Evolutionary conservation across 1,284 basidiomycete genomes (phyloP), one percentile per base, ranked within the genome.

Genomic region (Papiliotrema laurentii): DNA sequence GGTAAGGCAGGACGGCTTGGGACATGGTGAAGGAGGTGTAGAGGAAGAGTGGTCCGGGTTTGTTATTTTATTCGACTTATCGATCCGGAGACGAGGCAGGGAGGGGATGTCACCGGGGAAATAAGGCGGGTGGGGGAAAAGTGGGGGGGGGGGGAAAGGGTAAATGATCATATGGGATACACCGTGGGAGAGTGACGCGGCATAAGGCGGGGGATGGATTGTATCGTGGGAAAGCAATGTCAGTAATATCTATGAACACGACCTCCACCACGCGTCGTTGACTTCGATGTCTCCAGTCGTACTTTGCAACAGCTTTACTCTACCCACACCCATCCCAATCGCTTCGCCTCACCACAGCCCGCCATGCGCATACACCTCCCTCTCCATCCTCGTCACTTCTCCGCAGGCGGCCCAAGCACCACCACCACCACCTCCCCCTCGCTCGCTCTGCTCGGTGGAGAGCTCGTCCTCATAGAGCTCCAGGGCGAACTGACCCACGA

Each of bases 1-100:
- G 87, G 70, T 88, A 87, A 2, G 85, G 85, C 2, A 89, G 77
- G 30, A 69, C 71, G 19, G 69, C 64, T 13, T 18, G 10, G 14
- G 27, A 9, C 57, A 53, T 53, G 43, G 26, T 49, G 36, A 40
- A 11, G 24, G 24, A 37, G 11, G 35, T 41, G 19, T 10, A 25
- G n/a, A n/a, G n/a, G n/a, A n/a, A n/a, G n/a, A n/a, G n/a, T n/a
- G n/a, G n/a, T n/a, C n/a, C n/a, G n/a, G n/a, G n/a, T n/a, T n/a
- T n/a, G n/a, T n/a, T n/a, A n/a, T n/a, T n/a, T n/a, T n/a, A n/a
- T n/a, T n/a, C n/a, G n/a, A n/a, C n/a, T n/a, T n/a, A n/a, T n/a
- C n/a, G n/a, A n/a, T n/a, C n/a, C n/a, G n/a, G n/a, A n/a, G n/a
- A n/a, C n/a, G n/a, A n/a, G n/a, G n/a, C n/a, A n/a, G n/a, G n/a